Conservation (phyloP, 2,329 filamentous ascomycete genomes). For the Amphichorda felina region DNA sequence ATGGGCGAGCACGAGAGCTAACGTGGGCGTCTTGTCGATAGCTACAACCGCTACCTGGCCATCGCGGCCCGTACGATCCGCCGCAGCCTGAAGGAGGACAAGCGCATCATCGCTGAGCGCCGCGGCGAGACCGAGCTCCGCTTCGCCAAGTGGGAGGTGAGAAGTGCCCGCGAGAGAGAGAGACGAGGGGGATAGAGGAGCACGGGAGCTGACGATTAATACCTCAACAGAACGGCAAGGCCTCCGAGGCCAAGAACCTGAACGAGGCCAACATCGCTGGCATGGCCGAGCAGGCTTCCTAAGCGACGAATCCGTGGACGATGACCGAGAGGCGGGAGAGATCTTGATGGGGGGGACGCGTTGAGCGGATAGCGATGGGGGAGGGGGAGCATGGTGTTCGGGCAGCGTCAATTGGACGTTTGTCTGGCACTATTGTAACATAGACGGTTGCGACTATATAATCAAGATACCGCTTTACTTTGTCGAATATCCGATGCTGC, state of each 20-base stretch:
- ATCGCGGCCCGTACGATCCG: slow-evolving; percentile 91
- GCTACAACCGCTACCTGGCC: slow-evolving; percentile 99
- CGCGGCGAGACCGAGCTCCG: slow-evolving; percentile 81
- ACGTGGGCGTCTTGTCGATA: slow-evolving; percentile 22
- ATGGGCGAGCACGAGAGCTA: not conserved
- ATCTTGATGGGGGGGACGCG: not conserved
- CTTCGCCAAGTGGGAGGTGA: slow-evolving; percentile 91
- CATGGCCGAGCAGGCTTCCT: slow-evolving; percentile 20
- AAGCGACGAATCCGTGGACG: not conserved
- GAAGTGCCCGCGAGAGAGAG: slow-evolving; percentile 6
- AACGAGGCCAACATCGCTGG: slow-evolving; percentile 38
- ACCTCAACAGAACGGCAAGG: slow-evolving; percentile 77
- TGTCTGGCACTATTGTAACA: not conserved
- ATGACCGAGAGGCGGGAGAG: not conserved
- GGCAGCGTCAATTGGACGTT: not conserved
- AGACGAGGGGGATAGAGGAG: not conserved
- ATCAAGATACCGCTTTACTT: slow-evolving; percentile 2
- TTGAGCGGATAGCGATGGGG: not conserved
- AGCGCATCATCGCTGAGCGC: slow-evolving; percentile 77
- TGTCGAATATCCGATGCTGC: not conserved
- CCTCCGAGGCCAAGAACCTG: slow-evolving; percentile 72
- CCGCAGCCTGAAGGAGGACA: slow-evolving; percentile 92
- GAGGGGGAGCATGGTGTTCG: not conserved
- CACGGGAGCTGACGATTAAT: slow-evolving; percentile 13
- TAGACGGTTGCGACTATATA: slow-evolving; percentile 3